Percentiles rank a stretch among this genome's conserved stretches.
Evolutionary conservation across 2,329 filamentous ascomycete genomes (phyloP).

Genomic region (Aspergillus sojae): DNA sequence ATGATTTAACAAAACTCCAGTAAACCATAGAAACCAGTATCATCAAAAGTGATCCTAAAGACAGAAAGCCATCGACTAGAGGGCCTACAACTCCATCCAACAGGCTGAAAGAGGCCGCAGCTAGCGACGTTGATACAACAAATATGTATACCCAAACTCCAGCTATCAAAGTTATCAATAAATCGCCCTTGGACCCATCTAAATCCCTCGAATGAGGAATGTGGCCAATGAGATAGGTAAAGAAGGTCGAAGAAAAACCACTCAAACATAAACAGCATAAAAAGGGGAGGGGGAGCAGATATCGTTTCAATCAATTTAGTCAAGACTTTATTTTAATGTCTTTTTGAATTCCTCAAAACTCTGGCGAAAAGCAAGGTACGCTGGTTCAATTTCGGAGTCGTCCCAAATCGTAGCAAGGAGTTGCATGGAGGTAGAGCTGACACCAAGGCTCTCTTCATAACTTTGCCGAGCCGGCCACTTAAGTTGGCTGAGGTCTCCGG

Average conservation of each 20-base stretch:
- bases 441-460: slow-evolving; percentile 21
- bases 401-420: slow-evolving; percentile 21
- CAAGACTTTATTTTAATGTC: slow-evolving; percentile 13
- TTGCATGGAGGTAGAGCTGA: slow-evolving; percentile 13
- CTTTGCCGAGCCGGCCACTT: slow-evolving; percentile 23
- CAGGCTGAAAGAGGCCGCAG: slow-evolving; percentile 3
- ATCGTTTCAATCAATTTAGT: not conserved
- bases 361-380: slow-evolving; percentile 16
- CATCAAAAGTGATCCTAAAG: not conserved
- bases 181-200: slow-evolving; percentile 4
- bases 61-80: not conserved
- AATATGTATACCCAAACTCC: not conserved
- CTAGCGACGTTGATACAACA: slow-evolving; percentile 1
- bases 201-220: not conserved
- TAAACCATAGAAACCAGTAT: not conserved
- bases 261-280: slow-evolving; percentile 2
- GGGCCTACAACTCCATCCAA: slow-evolving; percentile 6
- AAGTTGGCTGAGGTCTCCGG: slow-evolving; percentile 27
- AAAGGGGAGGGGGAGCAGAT: not conserved
- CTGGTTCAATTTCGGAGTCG: slow-evolving; percentile 19
- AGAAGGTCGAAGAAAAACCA: not conserved
- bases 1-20: not conserved
- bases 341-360: slow-evolving; percentile 22
- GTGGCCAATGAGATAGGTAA: slow-evolving; percentile 1
- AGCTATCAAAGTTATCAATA: not conserved